Evolutionary conservation across 805 yeast genomes (phyloP), one percentile per base, ranked within the genome.

Genomic region (Lipomyces lipofer): DNA sequence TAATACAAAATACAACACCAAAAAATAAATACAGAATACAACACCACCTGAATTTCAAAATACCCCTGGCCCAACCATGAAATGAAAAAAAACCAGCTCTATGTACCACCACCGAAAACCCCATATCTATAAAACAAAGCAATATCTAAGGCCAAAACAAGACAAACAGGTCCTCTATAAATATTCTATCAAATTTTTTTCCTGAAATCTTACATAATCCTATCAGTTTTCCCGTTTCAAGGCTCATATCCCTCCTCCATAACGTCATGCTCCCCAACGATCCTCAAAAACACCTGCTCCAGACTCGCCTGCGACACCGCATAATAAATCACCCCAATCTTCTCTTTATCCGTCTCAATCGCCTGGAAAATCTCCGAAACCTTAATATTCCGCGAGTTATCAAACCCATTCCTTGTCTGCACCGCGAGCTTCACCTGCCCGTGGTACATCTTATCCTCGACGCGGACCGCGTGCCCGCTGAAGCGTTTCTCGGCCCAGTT

Each of bases 251-350:
- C 67, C 47, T 66, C 67, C 51, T 66, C 69, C 6, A 22, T 51
- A 7, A 65, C 64, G 33, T 64, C 48, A 49, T 67, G 67, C 21
- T 54, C 52, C 4, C 69, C 66, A 6, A 69, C 70, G 35, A 69
- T 69, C 21, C 58, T 59, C 49, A 69, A 57, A 40, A 69, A 69
- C 38, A 69, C 72, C 54, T 69, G 71, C 51, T 69, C 71, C 27
- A 69, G 49, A 6, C 68, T 59, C 12, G 72, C 67, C 17, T 63
- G 66, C 12, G 68, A 56, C 2, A 69, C 69, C 2, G 71, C 60
- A 51, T 69, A 69, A 32, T 65, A 60, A 30, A 63, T 64, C n/a
- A 69, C 64, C 4, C 64, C 60, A 15, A 60, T 46, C 28, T 22
- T 50, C 36, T 47, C 47, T 51, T 52, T 51, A 29, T 50, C 57